Evolutionary conservation across 192 early-diverging fungal species (phyloP).

Genomic region (Coemansia reversa): DNA sequence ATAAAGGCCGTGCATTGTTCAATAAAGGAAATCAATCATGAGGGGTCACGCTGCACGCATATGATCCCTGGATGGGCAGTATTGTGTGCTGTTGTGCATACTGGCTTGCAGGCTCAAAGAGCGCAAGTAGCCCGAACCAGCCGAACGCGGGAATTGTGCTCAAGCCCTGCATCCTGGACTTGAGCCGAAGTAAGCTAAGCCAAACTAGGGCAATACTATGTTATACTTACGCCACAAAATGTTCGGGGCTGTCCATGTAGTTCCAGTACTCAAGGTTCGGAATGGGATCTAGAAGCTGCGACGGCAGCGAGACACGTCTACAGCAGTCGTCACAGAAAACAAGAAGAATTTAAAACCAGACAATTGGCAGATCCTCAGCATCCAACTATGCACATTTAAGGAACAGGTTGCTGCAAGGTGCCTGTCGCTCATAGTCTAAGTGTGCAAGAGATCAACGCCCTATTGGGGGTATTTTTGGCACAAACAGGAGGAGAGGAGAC

Average conservation of each 20-base stretch:
- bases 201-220: not conserved
- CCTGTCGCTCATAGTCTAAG: conserved; percentile 3
- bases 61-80: not conserved
- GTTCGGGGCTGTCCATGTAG: conserved; percentile 75
- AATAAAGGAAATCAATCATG: conserved; percentile 7
- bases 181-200: not conserved
- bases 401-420: conserved; percentile 11
- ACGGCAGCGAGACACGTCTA: conserved; percentile 69
- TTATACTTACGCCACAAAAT: conserved; percentile 58
- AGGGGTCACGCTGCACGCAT: conserved; percentile 3
- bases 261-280: conserved; percentile 77
- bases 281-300: conserved; percentile 67
- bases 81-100: not conserved
- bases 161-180: not conserved
- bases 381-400: conserved; percentile 3
- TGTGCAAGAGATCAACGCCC: not conserved
- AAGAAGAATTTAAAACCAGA: not conserved
- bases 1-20: conserved; percentile 3
- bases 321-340: conserved; percentile 4
- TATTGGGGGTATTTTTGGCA: not conserved
- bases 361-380: not conserved
- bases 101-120: not conserved
- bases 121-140: not conserved
- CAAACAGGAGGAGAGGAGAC: not conserved
- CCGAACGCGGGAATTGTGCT: not conserved